A percentile compares a stretch with the other conserved stretches of the same genome.
Evolutionary conservation across 306 rosid species (phyloP).

Genomic region (Vigna unguiculata): DNA sequence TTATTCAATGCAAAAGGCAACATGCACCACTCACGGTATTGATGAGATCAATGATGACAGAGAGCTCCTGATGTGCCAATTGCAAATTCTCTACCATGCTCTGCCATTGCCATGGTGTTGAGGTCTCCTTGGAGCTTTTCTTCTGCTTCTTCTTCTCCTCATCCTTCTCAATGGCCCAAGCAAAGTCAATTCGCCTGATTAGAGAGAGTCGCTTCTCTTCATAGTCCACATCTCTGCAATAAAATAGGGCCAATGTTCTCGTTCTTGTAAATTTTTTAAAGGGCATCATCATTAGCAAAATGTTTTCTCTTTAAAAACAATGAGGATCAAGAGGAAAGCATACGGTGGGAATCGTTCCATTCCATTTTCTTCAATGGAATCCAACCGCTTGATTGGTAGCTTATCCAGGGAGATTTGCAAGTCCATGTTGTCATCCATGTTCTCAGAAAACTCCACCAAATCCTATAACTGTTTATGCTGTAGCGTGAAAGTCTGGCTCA

Average conservation of each 20-base stretch:
- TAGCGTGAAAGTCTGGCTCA: background rate
- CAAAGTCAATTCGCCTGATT: slow-evolving; percentile 84
- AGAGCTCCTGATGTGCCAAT: slow-evolving; percentile 89
- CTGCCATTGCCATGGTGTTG: slow-evolving; percentile 91
- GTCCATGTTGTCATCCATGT: slow-evolving; percentile 66
- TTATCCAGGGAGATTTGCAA: slow-evolving; percentile 80
- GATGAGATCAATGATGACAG: slow-evolving; percentile 86
- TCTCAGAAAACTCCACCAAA: slow-evolving; percentile 27
- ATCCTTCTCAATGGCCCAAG: slow-evolving; percentile 91
- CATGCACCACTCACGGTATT: slow-evolving; percentile 69
- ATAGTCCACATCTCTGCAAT: slow-evolving; percentile 74
- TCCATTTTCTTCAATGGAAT: slow-evolving; percentile 84
- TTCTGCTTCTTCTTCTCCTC: slow-evolving; percentile 74
- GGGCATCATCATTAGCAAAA: background rate
- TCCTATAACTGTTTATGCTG: background rate
- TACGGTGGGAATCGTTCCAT: slow-evolving; percentile 82
- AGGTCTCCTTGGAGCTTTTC: slow-evolving; percentile 76
- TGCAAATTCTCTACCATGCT: slow-evolving; percentile 86
- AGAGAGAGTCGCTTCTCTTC: slow-evolving; percentile 80
- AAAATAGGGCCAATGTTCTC: background rate
- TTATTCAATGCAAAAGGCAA: slow-evolving; percentile 6
- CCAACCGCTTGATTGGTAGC: slow-evolving; percentile 91
- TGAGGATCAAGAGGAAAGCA: slow-evolving; percentile 16
- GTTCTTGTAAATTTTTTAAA: background rate
- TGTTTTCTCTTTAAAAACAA: no score